Conservation (phyloP, 192 early-diverging fungal species). For the Backusella macrospora region DNA sequence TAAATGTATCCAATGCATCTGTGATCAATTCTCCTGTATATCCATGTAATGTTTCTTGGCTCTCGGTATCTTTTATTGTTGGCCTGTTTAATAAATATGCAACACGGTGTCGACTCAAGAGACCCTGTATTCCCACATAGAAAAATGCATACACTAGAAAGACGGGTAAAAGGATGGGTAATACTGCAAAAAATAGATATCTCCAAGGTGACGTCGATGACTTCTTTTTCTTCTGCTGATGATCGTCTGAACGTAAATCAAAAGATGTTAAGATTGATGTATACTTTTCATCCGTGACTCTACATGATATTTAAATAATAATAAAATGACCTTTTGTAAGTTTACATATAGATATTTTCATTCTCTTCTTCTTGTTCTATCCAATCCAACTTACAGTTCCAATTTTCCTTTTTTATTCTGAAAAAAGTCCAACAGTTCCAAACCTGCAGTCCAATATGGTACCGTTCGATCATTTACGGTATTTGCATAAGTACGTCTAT, state of each 20-base stretch:
- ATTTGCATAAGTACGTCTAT: constrained; percentile 53
- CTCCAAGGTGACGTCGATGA: not conserved
- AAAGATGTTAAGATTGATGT: not conserved
- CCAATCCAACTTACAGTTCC: constrained; percentile 45
- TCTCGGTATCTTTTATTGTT: not conserved
- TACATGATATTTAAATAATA: not conserved
- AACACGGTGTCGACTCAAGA: constrained; percentile 35
- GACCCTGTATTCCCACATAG: constrained; percentile 45
- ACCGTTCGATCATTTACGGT: constrained; percentile 54
- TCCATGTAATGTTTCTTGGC: not conserved
- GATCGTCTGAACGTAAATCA: not conserved
- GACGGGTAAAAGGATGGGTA: not conserved
- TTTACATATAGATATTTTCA: no score
- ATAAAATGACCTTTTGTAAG: not conserved
- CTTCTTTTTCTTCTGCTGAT: not conserved
- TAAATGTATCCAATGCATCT: not conserved
- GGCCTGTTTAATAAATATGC: not conserved
- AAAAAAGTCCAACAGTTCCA: constrained; percentile 51
- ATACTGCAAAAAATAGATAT: not conserved
- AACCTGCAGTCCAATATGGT: constrained; percentile 66
- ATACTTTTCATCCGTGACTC: constrained; percentile 2
- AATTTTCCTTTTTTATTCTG: constrained; percentile 32
- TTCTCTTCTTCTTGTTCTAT: no score
- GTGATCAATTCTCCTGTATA: not conserved
- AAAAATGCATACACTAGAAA: constrained; percentile 5